Percentiles rank a stretch among this genome's conserved stretches.
phyloP scores from a whole-genome alignment of 768 basidiomycete species.

The Mycena venus region DNA sequence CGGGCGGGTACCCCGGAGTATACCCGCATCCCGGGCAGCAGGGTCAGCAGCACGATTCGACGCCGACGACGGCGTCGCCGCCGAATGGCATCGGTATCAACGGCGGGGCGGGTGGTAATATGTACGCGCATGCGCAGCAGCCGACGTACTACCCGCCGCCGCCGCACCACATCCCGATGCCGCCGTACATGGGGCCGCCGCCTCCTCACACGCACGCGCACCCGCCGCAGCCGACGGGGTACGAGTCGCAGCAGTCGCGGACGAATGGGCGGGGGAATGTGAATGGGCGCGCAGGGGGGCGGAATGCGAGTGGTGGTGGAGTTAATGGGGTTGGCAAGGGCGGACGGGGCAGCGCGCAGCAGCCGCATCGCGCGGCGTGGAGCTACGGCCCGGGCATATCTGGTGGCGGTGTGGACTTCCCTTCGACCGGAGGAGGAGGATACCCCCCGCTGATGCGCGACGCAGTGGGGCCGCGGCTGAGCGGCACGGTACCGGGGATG shows the following conservation, averaged over 20 bases:
- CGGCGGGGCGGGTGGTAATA: not conserved
- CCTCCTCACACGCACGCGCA: too few relatives aligned
- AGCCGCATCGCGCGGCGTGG: conserved; percentile 68
- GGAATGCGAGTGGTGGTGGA: conserved; percentile 35
- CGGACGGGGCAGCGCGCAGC: conserved; percentile 39
- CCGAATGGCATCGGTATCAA: not conserved
- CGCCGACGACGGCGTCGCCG: conserved; percentile 20
- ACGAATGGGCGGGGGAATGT: conserved; percentile 17
- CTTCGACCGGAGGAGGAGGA: conserved; percentile 7
- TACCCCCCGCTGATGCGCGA: conserved; percentile 11
- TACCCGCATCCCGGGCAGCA: too few relatives aligned
- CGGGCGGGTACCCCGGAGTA: not conserved
- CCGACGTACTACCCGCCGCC: conserved; percentile 25
- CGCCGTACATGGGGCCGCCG: conserved; percentile 31
- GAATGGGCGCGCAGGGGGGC: conserved; percentile 31
- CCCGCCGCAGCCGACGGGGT: not conserved
- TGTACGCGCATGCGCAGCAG: not conserved
- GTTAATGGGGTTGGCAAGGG: conserved; percentile 24
- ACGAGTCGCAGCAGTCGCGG: not conserved
- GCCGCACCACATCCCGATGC: conserved; percentile 10
- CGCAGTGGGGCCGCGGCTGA: conserved; percentile 31
- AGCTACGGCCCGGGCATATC: conserved; percentile 76
- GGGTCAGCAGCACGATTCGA: conserved; percentile 16
- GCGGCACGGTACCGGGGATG: conserved; percentile 56
- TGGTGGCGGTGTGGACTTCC: conserved; percentile 30